Base-by-base conservation (phyloP, 2,329 filamentous ascomycete genomes). In the Botrytis sinoallii region DNA sequence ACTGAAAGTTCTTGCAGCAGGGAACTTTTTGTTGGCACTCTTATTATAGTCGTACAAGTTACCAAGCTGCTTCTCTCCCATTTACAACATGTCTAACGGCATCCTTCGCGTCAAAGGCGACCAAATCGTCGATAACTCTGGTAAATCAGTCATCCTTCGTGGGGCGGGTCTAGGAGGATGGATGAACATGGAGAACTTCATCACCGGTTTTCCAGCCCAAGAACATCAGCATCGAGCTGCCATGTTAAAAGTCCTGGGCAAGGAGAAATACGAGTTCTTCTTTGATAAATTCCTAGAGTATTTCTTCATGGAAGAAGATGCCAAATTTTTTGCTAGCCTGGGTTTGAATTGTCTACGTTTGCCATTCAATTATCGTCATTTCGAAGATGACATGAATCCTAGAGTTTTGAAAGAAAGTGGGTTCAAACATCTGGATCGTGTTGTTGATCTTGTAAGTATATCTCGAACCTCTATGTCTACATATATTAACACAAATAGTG, bases 171-270 rank as follows among this genome's bases (percentile, higher is more conserved):
- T 84, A 18, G 83, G 82, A 60, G 83, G 83, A 74, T 84, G 82
- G 82, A 83, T 84, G 81, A 84, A 84, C 73, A 88, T 88, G 86
- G 87, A 89, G 79, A 90, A 89, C 79, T 90, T 90, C 83, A 90
- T 90, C 76, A 89, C 86, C 1, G 89, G 89, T n/a, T 90, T 86
- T 74, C 83, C 88, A 18, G 89, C 87, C 29, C 86, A 88, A 69
- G 89, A 90, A 78, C 83, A 83, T 35, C 84, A 89, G 75, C 86
- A 88, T 75, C 86, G 88, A 14, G 84, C 84, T 3, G 85, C 87
- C 1, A 85, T 90, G 81, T 81, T 85, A 0, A 83, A 85, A 72
- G 86, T 87, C 0, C 81, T 90, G 0, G 88, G 88, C 0, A 78
- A 84, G 65, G 85, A 89, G 67, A 89, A 88, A 77, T 86, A 87